Base-by-base conservation (phyloP, 495 filamentous ascomycete genomes). In the Aeminium ludgeri region DNA sequence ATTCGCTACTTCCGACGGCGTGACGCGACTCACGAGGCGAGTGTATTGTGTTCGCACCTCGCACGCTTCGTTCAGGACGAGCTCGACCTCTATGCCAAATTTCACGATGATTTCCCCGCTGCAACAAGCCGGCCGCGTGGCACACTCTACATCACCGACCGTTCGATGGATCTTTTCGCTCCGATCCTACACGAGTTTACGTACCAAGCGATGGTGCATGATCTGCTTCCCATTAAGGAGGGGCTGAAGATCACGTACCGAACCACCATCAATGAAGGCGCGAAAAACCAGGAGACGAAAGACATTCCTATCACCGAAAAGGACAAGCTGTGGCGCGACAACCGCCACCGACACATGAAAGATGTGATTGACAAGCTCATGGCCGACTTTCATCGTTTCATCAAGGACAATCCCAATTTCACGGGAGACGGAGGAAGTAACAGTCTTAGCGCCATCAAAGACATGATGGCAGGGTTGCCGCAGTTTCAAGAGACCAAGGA, bases 201-300 rank as follows among this genome's bases (percentile, higher is more conserved):
- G 8, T 97, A 95, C 55, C 89, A 96, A 59, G 83, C 87, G 20
- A 96, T 97, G 87, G 85, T 82, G 13, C 82, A 93, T 55, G 89
- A 97, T 58, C 59, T 97, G 19, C 63, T 97, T 5, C 80, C 79
- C 0, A 80, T 97, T 38, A 73, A 80, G 43, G 89, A 97, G 40
- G 73, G 73, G 10, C 83, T 92, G 33, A 93, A 86, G 55, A 71
- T 89, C 11, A 82, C 77, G 0, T 97, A 87, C 51, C 80, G 78
- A 49, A 84, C 82, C 27, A 59, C 70, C 1, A 55, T 82, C 30
- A 87, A 91, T 46, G 73, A 86, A 53, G 82, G 78, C 13, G 59
- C 61, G 10, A 52, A 58, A 0, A 69, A 75, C 35, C 71, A 76
- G 30, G 74, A 89, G 48, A 67, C 76, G 37, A 95, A 92, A 59